Evolutionary conservation across 2,329 filamentous ascomycete genomes (phyloP), one percentile per base, ranked within the genome.

Genomic region (Pseudocercospora musae): DNA sequence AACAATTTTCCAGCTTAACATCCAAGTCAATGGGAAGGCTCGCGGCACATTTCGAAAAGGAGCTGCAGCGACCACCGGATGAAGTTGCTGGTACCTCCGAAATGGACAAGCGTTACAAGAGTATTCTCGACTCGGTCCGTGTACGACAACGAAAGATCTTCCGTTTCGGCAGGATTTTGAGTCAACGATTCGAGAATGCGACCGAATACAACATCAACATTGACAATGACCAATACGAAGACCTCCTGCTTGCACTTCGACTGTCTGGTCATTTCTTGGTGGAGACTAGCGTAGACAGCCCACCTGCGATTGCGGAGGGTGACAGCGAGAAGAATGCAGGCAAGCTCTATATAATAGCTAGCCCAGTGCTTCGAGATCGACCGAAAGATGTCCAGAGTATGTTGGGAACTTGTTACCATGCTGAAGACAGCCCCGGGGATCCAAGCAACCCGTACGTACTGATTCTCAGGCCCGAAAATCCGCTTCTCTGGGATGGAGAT

Each of bases 71-170:
- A 60, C 89, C 91, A 69, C 88, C 91, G 1, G 92, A 92, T 69
- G 93, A 98, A 77, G 89, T 89, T 60, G 86, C 89, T 31, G 79
- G 79, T 0, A 69, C 67, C 15, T 80, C 86, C 8, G 94, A 97
- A 66, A 96, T 97, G 89, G 96, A 95, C 76, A 97, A 96, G 79
- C 87, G 95, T 50, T 99, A 98, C 81, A 98, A 97, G 78, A 89
- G 92, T 65, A 92, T 93, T 66, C 81, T 99, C 2, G 95, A 99
- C 75, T 98, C 95, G 0, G 96, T 98, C 21, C 92, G 95, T 71
- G 93, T 98, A 61, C 87, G 95, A 21, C 95, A 99, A 77, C 86
- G 95, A 76, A 98, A 98, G 85, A 83, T 99, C 66, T 96, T 98
- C 74, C 91, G 95, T 63, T 98, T 98, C 77, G 95, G 91, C 18